Conservation (phyloP, 2,329 filamentous ascomycete genomes). For the Cladosporium sp. region DNA sequence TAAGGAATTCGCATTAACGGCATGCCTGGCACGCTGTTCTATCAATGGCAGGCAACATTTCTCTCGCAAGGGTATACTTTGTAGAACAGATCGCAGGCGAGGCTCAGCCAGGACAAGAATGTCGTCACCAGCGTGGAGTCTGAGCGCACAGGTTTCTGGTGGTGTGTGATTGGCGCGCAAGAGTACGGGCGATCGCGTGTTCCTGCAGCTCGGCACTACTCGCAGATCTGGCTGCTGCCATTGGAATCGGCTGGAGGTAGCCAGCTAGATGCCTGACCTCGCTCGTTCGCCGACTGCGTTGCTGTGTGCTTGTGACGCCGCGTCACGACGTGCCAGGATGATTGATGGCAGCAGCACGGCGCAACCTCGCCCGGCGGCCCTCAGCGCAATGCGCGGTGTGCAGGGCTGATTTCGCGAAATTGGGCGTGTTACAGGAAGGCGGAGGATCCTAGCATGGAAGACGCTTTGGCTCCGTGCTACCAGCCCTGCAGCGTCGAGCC, state of each 20-base stretch:
- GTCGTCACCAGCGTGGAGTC: constrained; percentile 7
- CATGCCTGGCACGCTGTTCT: constrained; percentile 4
- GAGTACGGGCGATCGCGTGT: constrained; percentile 1
- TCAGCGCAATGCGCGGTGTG: not conserved
- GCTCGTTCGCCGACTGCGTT: not conserved
- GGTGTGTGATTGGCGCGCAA: constrained; percentile 2
- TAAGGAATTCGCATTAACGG: constrained; percentile 79
- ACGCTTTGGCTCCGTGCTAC: not conserved
- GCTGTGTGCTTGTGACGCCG: not conserved
- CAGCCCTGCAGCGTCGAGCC: constrained; percentile 1
- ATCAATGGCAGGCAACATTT: not conserved
- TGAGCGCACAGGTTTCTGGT: not conserved
- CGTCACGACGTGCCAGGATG: not conserved
- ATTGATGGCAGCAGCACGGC: not conserved
- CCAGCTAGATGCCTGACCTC: too few relatives aligned
- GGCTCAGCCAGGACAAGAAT: not conserved
- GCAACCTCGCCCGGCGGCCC: not conserved
- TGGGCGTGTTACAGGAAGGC: constrained; percentile 9
- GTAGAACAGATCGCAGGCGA: not conserved
- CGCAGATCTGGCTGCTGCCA: too few relatives aligned
- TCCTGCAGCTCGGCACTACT: constrained; percentile 7
- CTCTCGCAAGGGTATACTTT: not conserved
- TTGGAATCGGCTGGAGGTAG: too few relatives aligned
- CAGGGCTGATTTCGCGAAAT: not conserved
- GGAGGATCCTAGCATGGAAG: constrained; percentile 8